A percentile compares a stretch with the other conserved stretches of the same genome.
These are phyloP conservation scores for Lagenidium giganteum DNA, from an alignment of 352 stramenopile genomes.

Conservation along the genomic window DNA sequence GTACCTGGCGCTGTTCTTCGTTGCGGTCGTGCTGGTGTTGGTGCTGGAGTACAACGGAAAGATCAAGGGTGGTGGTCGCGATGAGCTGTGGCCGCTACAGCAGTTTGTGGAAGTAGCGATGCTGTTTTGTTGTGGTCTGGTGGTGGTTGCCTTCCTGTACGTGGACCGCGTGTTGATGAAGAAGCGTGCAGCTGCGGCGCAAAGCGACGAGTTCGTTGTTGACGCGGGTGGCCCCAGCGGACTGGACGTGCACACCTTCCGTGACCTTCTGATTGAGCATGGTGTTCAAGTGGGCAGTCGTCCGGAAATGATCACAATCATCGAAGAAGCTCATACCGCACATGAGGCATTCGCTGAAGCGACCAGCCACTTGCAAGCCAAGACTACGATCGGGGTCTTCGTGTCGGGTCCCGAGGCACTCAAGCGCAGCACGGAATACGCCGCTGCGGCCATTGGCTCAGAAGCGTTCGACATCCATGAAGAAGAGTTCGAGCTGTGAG, in stretches of 20 bases:
- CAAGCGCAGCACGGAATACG: conserved; percentile 13
- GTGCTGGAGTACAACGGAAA: conserved; percentile 3
- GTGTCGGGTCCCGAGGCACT: conserved; percentile 16
- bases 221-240: no score
- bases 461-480: conserved; percentile 19
- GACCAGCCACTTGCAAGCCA: neutral
- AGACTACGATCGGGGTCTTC: conserved; percentile 14
- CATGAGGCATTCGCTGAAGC: neutral
- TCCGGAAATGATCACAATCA: no score
- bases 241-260: conserved; percentile 7
- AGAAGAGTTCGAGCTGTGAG: conserved; percentile 18
- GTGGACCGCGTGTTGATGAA: neutral
- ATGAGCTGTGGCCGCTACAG: conserved; percentile 11
- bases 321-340: no score
- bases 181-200: no score
- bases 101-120: conserved; percentile 6
- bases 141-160: conserved; percentile 16
- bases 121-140: neutral
- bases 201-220: no score
- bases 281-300: no score
- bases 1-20: neutral
- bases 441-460: conserved; percentile 5
- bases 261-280: conserved; percentile 14
- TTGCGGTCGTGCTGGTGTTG: neutral
- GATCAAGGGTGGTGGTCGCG: neutral